Conservation (phyloP, 495 filamentous ascomycete species). For the Parachaetomium inaequale region DNA sequence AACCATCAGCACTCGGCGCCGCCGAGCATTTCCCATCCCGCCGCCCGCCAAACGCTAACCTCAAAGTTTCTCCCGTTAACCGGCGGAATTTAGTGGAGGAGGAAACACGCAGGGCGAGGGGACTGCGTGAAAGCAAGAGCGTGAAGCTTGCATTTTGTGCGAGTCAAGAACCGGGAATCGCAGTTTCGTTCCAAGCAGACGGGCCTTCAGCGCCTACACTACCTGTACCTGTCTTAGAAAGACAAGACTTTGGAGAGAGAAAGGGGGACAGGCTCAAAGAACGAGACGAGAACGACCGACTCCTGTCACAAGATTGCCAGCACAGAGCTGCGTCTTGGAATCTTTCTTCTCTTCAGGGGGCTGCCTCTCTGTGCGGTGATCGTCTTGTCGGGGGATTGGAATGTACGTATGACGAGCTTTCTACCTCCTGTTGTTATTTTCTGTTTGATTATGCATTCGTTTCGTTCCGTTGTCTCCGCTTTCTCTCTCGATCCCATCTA, state of each 20-base stretch:
- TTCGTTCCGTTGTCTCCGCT: conserved; percentile 12
- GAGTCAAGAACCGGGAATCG: background rate
- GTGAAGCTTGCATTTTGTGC: background rate
- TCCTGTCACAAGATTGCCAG: conserved; percentile 28
- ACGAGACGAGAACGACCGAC: conserved; percentile 11
- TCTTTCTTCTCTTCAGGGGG: conserved; percentile 24
- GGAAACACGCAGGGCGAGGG: background rate
- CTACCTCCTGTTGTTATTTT: conserved; percentile 20
- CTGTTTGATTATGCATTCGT: conserved; percentile 7
- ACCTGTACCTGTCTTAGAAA: conserved; percentile 15
- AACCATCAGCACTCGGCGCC: background rate
- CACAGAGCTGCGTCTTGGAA: conserved; percentile 34
- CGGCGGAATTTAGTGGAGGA: background rate
- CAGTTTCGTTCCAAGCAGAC: background rate
- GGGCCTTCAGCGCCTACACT: background rate
- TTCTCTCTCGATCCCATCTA: background rate
- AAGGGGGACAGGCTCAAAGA: conserved; percentile 1
- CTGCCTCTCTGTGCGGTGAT: conserved; percentile 18
- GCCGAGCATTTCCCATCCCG: background rate
- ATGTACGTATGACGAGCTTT: conserved; percentile 35
- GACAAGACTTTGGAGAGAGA: conserved; percentile 4
- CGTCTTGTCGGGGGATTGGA: conserved; percentile 28
- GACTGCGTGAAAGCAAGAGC: background rate
- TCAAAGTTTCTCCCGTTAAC: too few relatives aligned
- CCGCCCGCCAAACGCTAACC: background rate